These are phyloP conservation scores for Talaromyces pinophilus DNA, from an alignment of 2,329 filamentous ascomycete species.

Conservation along the genomic window DNA sequence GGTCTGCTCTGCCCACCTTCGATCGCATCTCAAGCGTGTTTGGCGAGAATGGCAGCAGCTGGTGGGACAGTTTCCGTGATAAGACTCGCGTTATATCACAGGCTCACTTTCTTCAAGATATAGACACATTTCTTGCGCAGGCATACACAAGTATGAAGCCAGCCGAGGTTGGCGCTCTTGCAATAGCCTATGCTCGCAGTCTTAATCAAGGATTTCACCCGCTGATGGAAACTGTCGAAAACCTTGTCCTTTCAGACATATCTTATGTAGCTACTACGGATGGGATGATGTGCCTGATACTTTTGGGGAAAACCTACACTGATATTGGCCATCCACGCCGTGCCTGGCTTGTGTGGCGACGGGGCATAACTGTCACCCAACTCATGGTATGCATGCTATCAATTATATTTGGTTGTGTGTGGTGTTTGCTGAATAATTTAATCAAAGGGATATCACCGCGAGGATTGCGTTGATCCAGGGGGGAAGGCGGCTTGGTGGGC, in stretches of 20 bases:
- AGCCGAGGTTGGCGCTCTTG: constrained; percentile 1
- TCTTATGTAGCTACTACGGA: constrained; percentile 1
- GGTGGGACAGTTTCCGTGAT: constrained; percentile 8
- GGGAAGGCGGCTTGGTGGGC: not conserved
- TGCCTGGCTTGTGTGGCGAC: constrained; percentile 8
- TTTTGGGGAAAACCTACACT: constrained; percentile 11
- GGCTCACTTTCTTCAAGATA: not conserved
- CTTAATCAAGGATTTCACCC: constrained; percentile 1
- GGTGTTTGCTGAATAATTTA: not conserved
- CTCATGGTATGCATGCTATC: not conserved
- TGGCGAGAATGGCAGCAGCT: not conserved
- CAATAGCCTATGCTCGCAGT: constrained; percentile 9
- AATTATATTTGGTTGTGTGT: not conserved
- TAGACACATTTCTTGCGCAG: not conserved
- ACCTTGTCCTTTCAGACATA: constrained; percentile 1
- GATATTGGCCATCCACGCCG: constrained; percentile 11
- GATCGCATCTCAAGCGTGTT: not conserved
- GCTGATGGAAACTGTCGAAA: constrained; percentile 10
- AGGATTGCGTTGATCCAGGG: not conserved
- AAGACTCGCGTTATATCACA: constrained; percentile 13
- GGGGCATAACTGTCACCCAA: constrained; percentile 6
- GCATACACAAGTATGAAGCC: constrained; percentile 11
- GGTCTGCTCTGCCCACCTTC: constrained; percentile 5
- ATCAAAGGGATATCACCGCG: constrained; percentile 5
- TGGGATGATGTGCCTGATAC: constrained; percentile 11